Percentiles rank a stretch among this genome's conserved stretches.
phyloP scores from a whole-genome alignment of 805 yeast species.

The Maudiozyma serrabonitensis region DNA sequence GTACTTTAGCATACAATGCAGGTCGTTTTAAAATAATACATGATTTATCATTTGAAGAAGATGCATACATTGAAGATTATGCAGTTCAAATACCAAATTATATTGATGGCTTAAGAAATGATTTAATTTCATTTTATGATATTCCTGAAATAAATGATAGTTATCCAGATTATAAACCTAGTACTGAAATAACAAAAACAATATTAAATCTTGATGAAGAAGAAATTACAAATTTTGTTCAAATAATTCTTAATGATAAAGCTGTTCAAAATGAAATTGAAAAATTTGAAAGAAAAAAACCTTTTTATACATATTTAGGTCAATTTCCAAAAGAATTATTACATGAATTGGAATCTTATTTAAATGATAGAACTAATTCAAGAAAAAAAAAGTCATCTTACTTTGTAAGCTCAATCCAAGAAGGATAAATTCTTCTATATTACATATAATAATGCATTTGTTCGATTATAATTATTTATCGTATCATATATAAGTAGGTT shows the following conservation, averaged over 20 bases:
- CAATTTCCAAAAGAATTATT: slow-evolving; percentile 22
- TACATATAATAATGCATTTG: no score
- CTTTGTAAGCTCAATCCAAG: not conserved
- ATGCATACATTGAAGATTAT: slow-evolving; percentile 68
- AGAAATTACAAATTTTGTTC: slow-evolving; percentile 16
- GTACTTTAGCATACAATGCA: slow-evolving; percentile 63
- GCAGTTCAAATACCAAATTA: slow-evolving; percentile 60
- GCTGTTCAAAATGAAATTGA: slow-evolving; percentile 17
- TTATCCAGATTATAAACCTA: slow-evolving; percentile 26
- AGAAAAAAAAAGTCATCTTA: not conserved
- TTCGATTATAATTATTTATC: no score
- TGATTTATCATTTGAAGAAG: slow-evolving; percentile 71
- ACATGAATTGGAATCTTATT: not conserved
- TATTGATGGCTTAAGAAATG: slow-evolving; percentile 54
- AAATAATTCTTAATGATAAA: slow-evolving; percentile 17
- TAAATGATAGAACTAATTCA: not conserved
- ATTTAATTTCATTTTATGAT: slow-evolving; percentile 64
- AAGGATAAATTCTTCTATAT: no score
- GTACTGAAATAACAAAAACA: slow-evolving; percentile 8
- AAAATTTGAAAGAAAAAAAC: slow-evolving; percentile 14
- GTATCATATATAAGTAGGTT: no score
- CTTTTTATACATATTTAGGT: slow-evolving; percentile 15
- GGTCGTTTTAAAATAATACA: slow-evolving; percentile 78
- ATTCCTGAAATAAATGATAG: slow-evolving; percentile 47
- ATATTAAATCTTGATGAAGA: slow-evolving; percentile 19